Conservation (phyloP, 805 yeast species). For the Ogataea methanolica region DNA sequence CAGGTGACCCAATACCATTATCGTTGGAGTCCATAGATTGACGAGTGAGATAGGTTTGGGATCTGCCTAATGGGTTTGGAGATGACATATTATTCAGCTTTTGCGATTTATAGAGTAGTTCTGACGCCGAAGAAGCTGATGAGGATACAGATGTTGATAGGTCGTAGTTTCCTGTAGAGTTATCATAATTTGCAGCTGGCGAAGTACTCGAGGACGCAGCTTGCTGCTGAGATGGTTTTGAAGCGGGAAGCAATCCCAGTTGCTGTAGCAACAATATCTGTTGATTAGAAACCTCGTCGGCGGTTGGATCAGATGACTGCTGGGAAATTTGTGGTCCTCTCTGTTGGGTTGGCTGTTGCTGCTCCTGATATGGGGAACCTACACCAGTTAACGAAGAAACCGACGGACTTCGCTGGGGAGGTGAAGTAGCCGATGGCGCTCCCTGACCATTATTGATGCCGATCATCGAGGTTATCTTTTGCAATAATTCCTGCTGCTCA, state of each 20-base stretch:
- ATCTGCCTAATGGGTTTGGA: conserved; percentile 10
- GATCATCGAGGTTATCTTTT: conserved; percentile 10
- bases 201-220: neutral
- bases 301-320: too few species aligned
- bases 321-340: neutral
- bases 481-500: conserved; percentile 22
- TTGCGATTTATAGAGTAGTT: conserved; percentile 6
- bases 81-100: conserved; percentile 1
- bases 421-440: neutral
- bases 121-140: neutral
- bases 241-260: conserved; percentile 6
- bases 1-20: neutral
- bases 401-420: too few species aligned
- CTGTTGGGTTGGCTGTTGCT: conserved; percentile 3
- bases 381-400: too few species aligned
- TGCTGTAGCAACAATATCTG: conserved; percentile 7
- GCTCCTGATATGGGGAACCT: conserved; percentile 3
- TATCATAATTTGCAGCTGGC: too few species aligned
- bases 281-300: neutral
- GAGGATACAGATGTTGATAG: neutral
- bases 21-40: neutral
- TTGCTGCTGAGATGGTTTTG: neutral
- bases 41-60: neutral
- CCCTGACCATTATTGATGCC: conserved; percentile 1
- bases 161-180: too few species aligned